phyloP scores from a whole-genome alignment of 2,329 filamentous ascomycete species.

The Epicoccum sorghinum region DNA sequence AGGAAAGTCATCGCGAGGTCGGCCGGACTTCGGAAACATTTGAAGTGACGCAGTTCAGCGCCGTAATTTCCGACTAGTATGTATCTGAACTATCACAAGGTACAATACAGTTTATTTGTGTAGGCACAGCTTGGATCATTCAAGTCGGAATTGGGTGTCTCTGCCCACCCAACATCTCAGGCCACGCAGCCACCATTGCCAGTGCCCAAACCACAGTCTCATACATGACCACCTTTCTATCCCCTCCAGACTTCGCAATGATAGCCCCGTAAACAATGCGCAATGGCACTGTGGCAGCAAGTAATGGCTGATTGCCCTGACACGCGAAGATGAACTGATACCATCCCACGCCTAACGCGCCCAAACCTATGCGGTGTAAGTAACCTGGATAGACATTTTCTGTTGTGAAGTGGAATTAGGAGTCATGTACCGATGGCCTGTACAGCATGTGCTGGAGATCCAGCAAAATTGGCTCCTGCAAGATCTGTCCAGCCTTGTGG shows the following conservation, averaged over 20 bases:
- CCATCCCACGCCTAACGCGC: conserved; percentile 19
- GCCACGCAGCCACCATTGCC: neutral
- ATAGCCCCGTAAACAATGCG: neutral
- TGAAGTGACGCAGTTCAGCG: neutral
- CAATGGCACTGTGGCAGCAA: conserved; percentile 14
- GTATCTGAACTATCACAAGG: no score
- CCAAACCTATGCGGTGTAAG: conserved; percentile 10
- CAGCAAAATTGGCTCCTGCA: neutral
- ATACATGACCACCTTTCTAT: neutral
- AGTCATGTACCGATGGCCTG: neutral
- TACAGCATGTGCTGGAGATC: neutral
- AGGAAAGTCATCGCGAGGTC: conserved; percentile 2
- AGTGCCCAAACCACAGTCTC: conserved; percentile 11
- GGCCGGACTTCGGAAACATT: neutral
- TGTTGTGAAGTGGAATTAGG: no score
- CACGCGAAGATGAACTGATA: conserved; percentile 21
- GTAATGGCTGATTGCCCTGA: conserved; percentile 13
- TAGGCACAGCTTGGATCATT: no score
- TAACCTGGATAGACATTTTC: no score
- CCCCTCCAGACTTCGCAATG: neutral
- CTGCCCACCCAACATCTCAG: neutral
- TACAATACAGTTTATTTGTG: no score
- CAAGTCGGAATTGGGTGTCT: neutral
- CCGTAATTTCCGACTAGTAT: no score
- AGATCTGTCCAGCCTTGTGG: neutral